Base-by-base conservation (phyloP, 2,329 filamentous ascomycete genomes). In the Phaeoacremonium minimum region DNA sequence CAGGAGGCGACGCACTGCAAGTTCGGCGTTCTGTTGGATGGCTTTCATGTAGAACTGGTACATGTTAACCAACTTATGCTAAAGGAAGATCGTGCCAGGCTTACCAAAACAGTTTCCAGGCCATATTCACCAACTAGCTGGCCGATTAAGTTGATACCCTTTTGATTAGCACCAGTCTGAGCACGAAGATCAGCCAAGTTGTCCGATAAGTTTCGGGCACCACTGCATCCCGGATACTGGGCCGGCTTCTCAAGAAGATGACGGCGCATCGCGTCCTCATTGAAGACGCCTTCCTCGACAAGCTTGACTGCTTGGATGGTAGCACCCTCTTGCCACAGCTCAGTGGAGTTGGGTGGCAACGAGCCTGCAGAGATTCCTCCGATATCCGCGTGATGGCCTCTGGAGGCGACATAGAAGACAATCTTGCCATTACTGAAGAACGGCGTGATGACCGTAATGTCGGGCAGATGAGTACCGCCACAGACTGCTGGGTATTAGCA, bases 181-280 rank as follows among this genome's bases (percentile, higher is more conserved):
- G 83, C 83, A 57, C 85, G 85, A 14, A 87, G 63, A 51, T 87
- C 83, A 26, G 84, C 85, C 42, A 87, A 62, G 47, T 87, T 87
- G 52, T 87, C 83, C 15, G 74, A 76, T 3, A 86, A 63, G 56
- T 82, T 85, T 32, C 83, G 63, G 2, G 83, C 85, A 2, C 83
- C 83, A 35, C 75, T 78, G 53, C 82, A 87, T 2, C 79, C 83
- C 4, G 75, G 72, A 46, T 82, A 78, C 46, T 80, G 68, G 1
- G 80, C 79, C 1, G 83, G 83, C 44, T 85, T 80, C 15, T 77
- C 67, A 28, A 81, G 73, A 4, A 87, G 62, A 1, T 83, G 59
- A 41, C 85, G 73, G 0, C 70, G 78, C 40, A 86, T 81, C 8
- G 80, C 71, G 46, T 80, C 68, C 52, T 87, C 83, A 45, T 86